These are phyloP conservation scores for Dothiorella sarmentorum DNA, from an alignment of 2,329 filamentous ascomycete species.

Conservation along the genomic window DNA sequence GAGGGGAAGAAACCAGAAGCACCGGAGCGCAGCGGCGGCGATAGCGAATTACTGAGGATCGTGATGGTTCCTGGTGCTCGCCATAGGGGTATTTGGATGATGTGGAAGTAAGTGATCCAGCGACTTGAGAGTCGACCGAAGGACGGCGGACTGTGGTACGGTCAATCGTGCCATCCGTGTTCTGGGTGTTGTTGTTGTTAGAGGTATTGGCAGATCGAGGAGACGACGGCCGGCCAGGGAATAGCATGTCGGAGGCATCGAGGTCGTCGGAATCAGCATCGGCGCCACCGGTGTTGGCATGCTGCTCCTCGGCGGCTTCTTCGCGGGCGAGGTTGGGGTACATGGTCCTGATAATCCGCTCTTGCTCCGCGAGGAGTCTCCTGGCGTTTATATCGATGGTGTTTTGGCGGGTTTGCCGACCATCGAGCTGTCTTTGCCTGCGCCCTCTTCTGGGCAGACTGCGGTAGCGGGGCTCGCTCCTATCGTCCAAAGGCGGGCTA, in stretches of 20 bases:
- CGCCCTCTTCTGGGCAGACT: conserved; percentile 45
- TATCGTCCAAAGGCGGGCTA: conserved; percentile 59
- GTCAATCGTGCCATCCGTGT: not conserved
- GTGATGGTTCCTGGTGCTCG: conserved; percentile 23
- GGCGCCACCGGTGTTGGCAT: conserved; percentile 19
- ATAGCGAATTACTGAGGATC: conserved; percentile 43
- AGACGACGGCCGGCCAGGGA: conserved; percentile 7
- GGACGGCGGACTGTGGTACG: not conserved
- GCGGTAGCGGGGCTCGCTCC: conserved; percentile 47
- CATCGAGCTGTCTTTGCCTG: conserved; percentile 36
- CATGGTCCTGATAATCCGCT: conserved; percentile 46
- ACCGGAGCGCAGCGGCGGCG: conserved; percentile 47
- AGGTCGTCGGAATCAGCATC: conserved; percentile 37
- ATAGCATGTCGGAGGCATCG: conserved; percentile 36
- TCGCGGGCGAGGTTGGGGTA: conserved; percentile 44
- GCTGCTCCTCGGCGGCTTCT: conserved; percentile 15
- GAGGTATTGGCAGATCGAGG: conserved; percentile 4
- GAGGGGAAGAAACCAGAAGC: conserved; percentile 41
- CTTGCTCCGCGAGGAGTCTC: conserved; percentile 46
- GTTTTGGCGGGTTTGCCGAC: conserved; percentile 23
- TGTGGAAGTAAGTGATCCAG: not conserved
- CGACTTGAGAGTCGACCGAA: not conserved
- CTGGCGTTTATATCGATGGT: conserved; percentile 35
- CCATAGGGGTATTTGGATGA: not conserved
- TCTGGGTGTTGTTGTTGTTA: not conserved